Evolutionary conservation across 1,284 basidiomycete genomes (phyloP).

Genomic region (Rhodotorula sp.): DNA sequence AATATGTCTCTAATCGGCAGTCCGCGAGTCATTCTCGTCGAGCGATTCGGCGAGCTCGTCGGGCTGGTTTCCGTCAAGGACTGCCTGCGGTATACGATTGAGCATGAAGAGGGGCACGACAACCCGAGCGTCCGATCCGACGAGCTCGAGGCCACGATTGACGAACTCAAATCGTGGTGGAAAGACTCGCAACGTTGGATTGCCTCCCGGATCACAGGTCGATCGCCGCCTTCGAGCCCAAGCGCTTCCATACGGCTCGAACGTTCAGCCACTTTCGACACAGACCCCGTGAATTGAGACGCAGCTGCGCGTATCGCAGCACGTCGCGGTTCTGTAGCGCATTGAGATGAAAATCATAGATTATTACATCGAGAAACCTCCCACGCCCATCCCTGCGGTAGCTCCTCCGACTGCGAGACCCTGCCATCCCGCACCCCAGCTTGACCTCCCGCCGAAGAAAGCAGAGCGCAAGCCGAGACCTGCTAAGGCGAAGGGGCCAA

Average conservation of each 20-base stretch:
- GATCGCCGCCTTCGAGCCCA: neutral
- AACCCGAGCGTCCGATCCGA: constrained; percentile 6
- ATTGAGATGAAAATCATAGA: neutral
- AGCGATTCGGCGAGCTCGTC: constrained; percentile 73
- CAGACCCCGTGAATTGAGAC: neutral
- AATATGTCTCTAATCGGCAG: constrained; percentile 52
- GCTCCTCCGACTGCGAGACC: neutral
- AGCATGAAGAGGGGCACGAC: constrained; percentile 35
- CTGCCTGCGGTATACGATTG: constrained; percentile 58
- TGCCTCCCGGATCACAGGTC: constrained; percentile 17
- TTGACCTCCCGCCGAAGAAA: neutral
- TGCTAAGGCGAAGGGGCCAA: neutral
- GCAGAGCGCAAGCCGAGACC: neutral
- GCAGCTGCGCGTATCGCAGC: neutral
- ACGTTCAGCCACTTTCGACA: neutral
- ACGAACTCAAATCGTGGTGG: constrained; percentile 43
- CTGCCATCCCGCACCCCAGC: neutral
- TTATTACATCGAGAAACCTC: neutral
- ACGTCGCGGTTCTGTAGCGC: neutral
- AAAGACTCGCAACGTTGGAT: constrained; percentile 30
- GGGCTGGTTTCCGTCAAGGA: constrained; percentile 96
- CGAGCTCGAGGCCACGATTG: constrained; percentile 45
- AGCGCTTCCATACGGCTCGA: constrained; percentile 4
- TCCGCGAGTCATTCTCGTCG: constrained; percentile 89
- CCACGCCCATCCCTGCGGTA: neutral